A percentile compares a stretch with the other conserved stretches of the same genome.
phyloP scores from a whole-genome alignment of 805 yeast species.

The Sugiyamaella mastotermitis region DNA sequence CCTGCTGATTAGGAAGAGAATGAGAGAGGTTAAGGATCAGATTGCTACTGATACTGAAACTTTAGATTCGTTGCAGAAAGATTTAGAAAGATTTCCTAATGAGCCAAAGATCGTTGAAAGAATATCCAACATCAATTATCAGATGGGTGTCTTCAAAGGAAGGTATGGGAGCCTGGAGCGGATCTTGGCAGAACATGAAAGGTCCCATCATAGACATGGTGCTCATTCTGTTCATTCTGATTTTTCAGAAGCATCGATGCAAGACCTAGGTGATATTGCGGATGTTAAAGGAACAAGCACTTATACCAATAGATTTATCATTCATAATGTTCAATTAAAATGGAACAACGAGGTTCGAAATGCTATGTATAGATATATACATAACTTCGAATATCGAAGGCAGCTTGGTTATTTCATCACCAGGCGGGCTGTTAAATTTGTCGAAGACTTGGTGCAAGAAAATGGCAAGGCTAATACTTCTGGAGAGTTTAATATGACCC shows the following conservation, averaged over 20 bases:
- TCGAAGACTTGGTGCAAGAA: slow-evolving; percentile 44
- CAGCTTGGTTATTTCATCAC: slow-evolving; percentile 40
- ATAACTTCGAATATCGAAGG: slow-evolving; percentile 40
- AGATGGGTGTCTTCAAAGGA: slow-evolving; percentile 14
- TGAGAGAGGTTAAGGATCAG: slow-evolving; percentile 26
- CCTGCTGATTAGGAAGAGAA: slow-evolving; percentile 24
- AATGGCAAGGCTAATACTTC: slow-evolving; percentile 18
- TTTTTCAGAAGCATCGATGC: slow-evolving; percentile 9
- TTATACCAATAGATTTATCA: slow-evolving; percentile 63
- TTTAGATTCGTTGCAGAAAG: slow-evolving; percentile 27
- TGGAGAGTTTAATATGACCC: slow-evolving; percentile 6
- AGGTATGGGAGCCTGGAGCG: slow-evolving; percentile 12
- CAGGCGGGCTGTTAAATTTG: slow-evolving; percentile 43
- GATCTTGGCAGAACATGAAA: slow-evolving; percentile 5
- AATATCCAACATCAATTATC: slow-evolving; percentile 13
- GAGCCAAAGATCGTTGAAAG: slow-evolving; percentile 17
- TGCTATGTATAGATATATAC: slow-evolving; percentile 52
- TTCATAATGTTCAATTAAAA: slow-evolving; percentile 66
- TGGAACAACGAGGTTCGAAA: slow-evolving; percentile 75
- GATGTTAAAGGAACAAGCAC: slow-evolving; percentile 15
- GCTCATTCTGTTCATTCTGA: slow-evolving; percentile 8
- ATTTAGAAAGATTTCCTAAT: slow-evolving; percentile 18
- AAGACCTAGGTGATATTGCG: slow-evolving; percentile 16
- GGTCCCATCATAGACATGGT: neutral
- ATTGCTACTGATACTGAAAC: slow-evolving; percentile 28